phyloP scores from a whole-genome alignment of 73 alveolate species.

The Breviolum minutum region DNA sequence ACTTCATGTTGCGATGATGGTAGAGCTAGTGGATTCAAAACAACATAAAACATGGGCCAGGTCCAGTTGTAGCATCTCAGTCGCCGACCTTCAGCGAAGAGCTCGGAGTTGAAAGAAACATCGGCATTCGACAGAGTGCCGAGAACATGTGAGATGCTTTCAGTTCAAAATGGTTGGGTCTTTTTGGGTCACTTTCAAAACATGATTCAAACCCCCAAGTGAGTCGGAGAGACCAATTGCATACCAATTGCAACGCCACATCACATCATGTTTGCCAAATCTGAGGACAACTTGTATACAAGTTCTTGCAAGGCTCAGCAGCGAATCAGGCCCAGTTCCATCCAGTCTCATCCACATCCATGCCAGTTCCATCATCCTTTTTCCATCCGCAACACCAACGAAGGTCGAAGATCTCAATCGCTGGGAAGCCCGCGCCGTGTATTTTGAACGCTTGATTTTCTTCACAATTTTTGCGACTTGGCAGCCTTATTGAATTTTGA shows the following conservation, averaged over 20 bases:
- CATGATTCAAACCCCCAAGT: too few relatives aligned
- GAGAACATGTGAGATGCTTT: too few relatives aligned
- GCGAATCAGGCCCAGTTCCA: slow-evolving; percentile 58
- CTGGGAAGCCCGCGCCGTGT: slow-evolving; percentile 90
- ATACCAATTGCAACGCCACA: too few relatives aligned
- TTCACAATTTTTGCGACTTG: slow-evolving; percentile 22
- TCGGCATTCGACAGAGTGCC: too few relatives aligned
- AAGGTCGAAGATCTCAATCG: slow-evolving; percentile 75
- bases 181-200: too few relatives aligned
- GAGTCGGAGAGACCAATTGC: background rate
- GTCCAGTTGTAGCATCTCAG: background rate
- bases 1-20: background rate
- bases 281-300: slow-evolving; percentile 72
- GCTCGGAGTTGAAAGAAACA: background rate
- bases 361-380: background rate
- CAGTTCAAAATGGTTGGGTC: too few relatives aligned
- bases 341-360: background rate
- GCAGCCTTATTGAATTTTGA: background rate
- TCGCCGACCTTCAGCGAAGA: slow-evolving; percentile 7
- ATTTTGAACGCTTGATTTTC: slow-evolving; percentile 71
- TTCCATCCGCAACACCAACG: background rate
- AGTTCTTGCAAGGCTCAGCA: slow-evolving; percentile 92
- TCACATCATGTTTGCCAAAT: too few relatives aligned
- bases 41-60: background rate
- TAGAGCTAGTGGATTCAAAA: too few relatives aligned